phyloP scores from a whole-genome alignment of 2,329 filamentous ascomycete genomes.

The Nigrospora osmanthi region DNA sequence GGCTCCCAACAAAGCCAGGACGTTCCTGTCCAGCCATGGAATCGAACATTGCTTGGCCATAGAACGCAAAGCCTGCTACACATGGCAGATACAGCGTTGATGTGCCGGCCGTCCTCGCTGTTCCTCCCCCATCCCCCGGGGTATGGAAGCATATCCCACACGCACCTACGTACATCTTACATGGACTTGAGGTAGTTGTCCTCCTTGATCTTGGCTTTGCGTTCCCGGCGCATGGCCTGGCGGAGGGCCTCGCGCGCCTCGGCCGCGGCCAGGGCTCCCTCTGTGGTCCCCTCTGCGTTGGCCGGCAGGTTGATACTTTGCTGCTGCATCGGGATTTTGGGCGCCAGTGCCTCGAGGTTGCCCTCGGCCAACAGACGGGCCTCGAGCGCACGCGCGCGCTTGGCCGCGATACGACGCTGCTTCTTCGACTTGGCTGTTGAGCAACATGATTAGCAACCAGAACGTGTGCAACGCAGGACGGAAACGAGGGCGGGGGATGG shows the following conservation, averaged over 20 bases:
- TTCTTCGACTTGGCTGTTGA: conserved; percentile 74
- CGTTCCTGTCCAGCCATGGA: no score
- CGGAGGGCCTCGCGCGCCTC: conserved; percentile 54
- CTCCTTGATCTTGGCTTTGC: conserved; percentile 75
- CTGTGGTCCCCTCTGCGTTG: conserved; percentile 30
- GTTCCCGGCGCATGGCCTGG: conserved; percentile 65
- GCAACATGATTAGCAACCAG: background rate
- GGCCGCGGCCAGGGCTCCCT: conserved; percentile 38
- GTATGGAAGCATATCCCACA: no score
- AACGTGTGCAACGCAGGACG: background rate
- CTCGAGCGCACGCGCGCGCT: conserved; percentile 49
- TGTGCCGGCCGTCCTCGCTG: no score
- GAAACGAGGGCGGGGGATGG: background rate
- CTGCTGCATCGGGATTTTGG: conserved; percentile 67
- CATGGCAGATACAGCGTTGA: no score
- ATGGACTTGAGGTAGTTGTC: conserved; percentile 78
- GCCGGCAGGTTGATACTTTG: conserved; percentile 69
- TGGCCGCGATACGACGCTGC: conserved; percentile 64
- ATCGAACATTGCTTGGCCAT: no score
- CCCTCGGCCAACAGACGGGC: conserved; percentile 54
- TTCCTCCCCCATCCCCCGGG: no score
- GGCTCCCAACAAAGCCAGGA: no score
- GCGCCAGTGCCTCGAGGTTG: conserved; percentile 56
- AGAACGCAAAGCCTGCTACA: no score
- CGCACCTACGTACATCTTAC: conserved; percentile 28